Evolutionary conservation across 2,329 filamentous ascomycete species (phyloP).

Genomic region (Microdochium bolleyi): DNA sequence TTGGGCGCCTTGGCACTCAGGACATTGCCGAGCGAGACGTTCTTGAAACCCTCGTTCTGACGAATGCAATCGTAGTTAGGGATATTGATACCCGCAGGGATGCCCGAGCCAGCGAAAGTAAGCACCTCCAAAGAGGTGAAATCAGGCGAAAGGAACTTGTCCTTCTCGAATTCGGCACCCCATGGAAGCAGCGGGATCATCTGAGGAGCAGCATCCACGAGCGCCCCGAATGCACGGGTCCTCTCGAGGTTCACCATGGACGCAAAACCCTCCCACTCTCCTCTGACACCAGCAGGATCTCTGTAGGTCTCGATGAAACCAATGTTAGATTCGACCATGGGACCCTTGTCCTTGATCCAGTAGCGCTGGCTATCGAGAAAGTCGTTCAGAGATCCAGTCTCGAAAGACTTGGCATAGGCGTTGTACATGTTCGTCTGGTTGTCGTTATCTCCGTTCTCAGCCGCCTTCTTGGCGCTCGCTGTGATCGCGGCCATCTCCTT

Average conservation of each 20-base stretch:
- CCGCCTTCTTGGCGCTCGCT: conserved; percentile 59
- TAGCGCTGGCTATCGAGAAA: conserved; percentile 75
- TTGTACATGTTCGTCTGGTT: conserved; percentile 49
- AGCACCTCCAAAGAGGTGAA: conserved; percentile 93
- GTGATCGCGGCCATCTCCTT: conserved; percentile 64
- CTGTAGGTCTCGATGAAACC: conserved; percentile 83
- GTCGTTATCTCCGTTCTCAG: conserved; percentile 63
- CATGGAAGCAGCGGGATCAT: conserved; percentile 90
- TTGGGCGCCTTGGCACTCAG: conserved; percentile 85
- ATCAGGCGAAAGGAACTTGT: conserved; percentile 89
- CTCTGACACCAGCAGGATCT: conserved; percentile 72
- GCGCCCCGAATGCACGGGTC: conserved; percentile 76
- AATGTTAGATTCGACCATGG: conserved; percentile 71
- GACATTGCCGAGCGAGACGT: conserved; percentile 89
- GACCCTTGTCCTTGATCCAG: conserved; percentile 79
- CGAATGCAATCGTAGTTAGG: conserved; percentile 71
- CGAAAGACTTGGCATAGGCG: conserved; percentile 69
- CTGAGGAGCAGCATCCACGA: conserved; percentile 71
- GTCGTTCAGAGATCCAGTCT: conserved; percentile 63
- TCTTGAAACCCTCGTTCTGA: conserved; percentile 83
- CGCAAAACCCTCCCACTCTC: conserved; percentile 81
- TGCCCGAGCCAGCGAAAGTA: conserved; percentile 65
- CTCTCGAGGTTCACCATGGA: conserved; percentile 84
- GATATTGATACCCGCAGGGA: conserved; percentile 59
- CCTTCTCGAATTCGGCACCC: conserved; percentile 85